phyloP scores from a whole-genome alignment of 108 stramenopile genomes.

The Cyclostephanos tholiformis region DNA sequence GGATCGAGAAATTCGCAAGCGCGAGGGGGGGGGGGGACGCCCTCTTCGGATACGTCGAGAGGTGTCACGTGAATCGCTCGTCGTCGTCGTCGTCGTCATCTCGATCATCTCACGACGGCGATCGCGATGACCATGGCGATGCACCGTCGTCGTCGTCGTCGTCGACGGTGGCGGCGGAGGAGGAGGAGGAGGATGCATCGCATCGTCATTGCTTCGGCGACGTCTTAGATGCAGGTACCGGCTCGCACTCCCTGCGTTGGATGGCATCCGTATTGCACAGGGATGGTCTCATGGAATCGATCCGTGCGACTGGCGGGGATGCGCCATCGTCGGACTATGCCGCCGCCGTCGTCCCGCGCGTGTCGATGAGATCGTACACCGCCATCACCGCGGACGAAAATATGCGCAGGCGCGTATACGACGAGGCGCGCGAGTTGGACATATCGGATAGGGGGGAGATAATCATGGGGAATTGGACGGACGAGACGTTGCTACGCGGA shows the following conservation, averaged over 20 bases:
- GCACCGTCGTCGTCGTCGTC: no score
- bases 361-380: conserved; percentile 61
- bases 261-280: conserved; percentile 72
- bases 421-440: conserved; percentile 64
- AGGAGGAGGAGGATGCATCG: no score
- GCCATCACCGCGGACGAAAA: conserved; percentile 86
- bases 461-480: conserved; percentile 91
- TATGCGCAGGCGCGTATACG: conserved; percentile 70
- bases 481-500: conserved; percentile 30
- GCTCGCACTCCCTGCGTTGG: conserved; percentile 92
- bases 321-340: conserved; percentile 9
- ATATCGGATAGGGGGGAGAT: conserved; percentile 63
- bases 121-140: no score
- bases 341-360: conserved; percentile 33
- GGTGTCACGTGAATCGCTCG: conserved; percentile 57
- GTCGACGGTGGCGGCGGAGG: no score
- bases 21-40: conserved; percentile 74
- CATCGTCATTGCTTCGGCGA: conserved; percentile 71
- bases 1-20: conserved; percentile 55
- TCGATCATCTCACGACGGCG: background rate
- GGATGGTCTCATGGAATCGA: conserved; percentile 34
- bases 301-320: no score
- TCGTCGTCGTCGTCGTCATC: background rate
- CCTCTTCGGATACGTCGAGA: conserved; percentile 83
- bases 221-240: conserved; percentile 94